These are phyloP conservation scores for Aechmea fasciata DNA, from an alignment of 176 grass and related monocot species.

Conservation along the genomic window DNA sequence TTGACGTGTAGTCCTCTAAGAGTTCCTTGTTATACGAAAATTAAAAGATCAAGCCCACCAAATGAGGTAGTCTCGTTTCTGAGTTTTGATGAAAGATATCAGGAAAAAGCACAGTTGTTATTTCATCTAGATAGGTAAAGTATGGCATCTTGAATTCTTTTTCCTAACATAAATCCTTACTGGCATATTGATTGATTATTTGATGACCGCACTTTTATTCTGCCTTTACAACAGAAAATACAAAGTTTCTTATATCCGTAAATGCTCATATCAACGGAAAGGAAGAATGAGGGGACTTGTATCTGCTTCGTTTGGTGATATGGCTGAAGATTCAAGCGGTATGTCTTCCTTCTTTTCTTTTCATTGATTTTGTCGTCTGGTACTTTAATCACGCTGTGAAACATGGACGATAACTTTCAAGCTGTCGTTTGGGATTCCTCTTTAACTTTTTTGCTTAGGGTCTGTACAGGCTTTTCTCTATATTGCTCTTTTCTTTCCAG, in stretches of 20 bases:
- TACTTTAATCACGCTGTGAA: not conserved
- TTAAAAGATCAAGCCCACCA: constrained; percentile 22
- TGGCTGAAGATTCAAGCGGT: constrained; percentile 39
- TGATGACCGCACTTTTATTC: constrained; percentile 1
- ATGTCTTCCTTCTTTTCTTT: constrained; percentile 13
- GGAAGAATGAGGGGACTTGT: constrained; percentile 24
- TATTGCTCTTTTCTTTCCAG: too few relatives aligned
- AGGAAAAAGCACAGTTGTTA: constrained; percentile 30
- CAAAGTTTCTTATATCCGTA: constrained; percentile 9
- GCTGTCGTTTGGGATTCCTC: not conserved
- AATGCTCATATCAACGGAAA: constrained; percentile 14
- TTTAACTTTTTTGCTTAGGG: not conserved
- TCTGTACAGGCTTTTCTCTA: too few relatives aligned
- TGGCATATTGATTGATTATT: not conserved
- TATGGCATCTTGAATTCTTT: not conserved
- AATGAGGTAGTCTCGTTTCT: constrained; percentile 36
- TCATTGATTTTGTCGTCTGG: not conserved
- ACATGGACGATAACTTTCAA: not conserved
- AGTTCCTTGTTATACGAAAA: constrained; percentile 13
- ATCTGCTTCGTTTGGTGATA: constrained; percentile 52
- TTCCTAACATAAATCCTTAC: not conserved
- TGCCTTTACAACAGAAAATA: constrained; percentile 19
- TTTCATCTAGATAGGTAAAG: constrained; percentile 36
- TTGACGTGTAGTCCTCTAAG: constrained; percentile 42
- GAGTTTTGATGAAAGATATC: constrained; percentile 21